Evolutionary conservation across 768 basidiomycete genomes (phyloP), one percentile per base, ranked within the genome.

Genomic region (Lentinula raphanica): DNA sequence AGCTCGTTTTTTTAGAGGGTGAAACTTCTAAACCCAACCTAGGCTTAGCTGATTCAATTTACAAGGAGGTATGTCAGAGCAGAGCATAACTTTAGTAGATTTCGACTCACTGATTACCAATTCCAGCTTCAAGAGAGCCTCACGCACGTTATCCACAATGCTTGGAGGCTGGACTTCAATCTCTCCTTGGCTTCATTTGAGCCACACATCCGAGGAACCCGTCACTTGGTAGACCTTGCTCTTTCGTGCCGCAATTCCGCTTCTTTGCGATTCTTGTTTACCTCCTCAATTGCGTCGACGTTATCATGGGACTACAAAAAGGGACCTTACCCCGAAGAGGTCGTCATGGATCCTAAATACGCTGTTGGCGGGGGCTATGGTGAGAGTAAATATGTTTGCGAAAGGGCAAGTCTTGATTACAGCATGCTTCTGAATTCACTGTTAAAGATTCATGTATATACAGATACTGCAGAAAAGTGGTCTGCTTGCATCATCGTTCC

Each of bases 111-210:
- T 35, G 32, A 9, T 35, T 7, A 35, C 6, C 1, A 35, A n/a
- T n/a, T n/a, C 3, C 8, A 31, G 31, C 21, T 54, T 1, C 4
- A 19, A n/a, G 8, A 54, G 9, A 29, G 21, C 53, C 36, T 72
- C 0, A 70, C 66, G 0, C 49, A 58, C 21, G 65, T 73, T 25
- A 67, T 73, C 0, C 66, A 71, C 54, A 70, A 72, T 48, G 75
- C 72, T 0, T 76, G 75, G 76, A 63, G 68, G 2, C 62, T 76
- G 1, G 70, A 77, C 53, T 77, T 77, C 62, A 75, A 75, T 35
- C 60, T 71, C 9, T 62, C 70, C 0, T 65, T 76, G 1, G 21
- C 62, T 1, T 73, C 72, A 3, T 75, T 74, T 58, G 70, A 74
- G 45, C 62, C 69, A 2, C 67, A 69, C 40, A 59, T 77, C 42